phyloP scores from a whole-genome alignment of 1,284 basidiomycete species.

The Gymnopus androsaceus region DNA sequence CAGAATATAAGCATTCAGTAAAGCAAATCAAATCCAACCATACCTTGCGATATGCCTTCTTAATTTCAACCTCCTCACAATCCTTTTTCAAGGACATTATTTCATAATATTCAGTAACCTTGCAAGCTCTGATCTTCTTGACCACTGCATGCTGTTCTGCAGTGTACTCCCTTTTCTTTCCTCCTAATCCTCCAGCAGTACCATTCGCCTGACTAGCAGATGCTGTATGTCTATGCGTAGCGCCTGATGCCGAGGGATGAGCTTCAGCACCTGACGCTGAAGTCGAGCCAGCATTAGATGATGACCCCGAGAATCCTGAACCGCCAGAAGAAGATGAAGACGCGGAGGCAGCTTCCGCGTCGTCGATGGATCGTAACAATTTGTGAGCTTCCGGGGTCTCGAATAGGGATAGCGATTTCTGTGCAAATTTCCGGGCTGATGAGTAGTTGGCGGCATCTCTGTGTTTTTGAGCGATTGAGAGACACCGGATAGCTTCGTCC shows the following conservation, averaged over 20 bases:
- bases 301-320: conserved; percentile 29
- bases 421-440: conserved; percentile 86
- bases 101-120: conserved; percentile 91
- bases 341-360: conserved; percentile 43
- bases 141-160: conserved; percentile 85
- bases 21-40: conserved; percentile 23
- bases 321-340: conserved; percentile 24
- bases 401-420: conserved; percentile 87
- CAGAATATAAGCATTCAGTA: conserved; percentile 9
- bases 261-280: conserved; percentile 57
- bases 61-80: conserved; percentile 89
- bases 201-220: conserved; percentile 42
- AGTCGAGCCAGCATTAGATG: conserved; percentile 27
- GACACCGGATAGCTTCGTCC: conserved; percentile 83
- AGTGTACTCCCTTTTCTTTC: conserved; percentile 85
- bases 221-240: conserved; percentile 54
- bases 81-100: conserved; percentile 85
- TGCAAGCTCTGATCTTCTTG: conserved; percentile 84
- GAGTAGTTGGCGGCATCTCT: conserved; percentile 69
- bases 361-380: conserved; percentile 67
- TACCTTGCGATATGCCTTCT: conserved; percentile 98
- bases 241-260: conserved; percentile 67
- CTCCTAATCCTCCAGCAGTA: conserved; percentile 55
- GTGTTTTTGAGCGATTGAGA: conserved; percentile 77
- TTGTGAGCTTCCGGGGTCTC: conserved; percentile 77